Percentiles rank a stretch among this genome's conserved stretches.
phyloP scores from a whole-genome alignment of 139 green algal species.

The Chlamydomonas urium region DNA sequence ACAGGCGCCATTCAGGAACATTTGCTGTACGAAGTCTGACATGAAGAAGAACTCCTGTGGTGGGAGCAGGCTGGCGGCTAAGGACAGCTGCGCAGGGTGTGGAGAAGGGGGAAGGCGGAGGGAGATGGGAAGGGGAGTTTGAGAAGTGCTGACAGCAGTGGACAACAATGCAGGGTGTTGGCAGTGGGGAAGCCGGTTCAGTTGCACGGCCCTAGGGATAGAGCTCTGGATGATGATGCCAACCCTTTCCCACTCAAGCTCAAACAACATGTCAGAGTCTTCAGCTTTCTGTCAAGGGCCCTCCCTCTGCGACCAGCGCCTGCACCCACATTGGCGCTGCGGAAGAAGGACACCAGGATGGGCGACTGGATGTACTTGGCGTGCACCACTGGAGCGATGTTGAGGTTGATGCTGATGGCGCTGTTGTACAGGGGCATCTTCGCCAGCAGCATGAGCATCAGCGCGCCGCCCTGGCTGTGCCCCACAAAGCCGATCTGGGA shows the following conservation, averaged over 20 bases:
- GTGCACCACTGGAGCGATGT: slow-evolving; percentile 63
- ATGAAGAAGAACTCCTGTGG: slow-evolving; percentile 19
- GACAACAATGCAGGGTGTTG: background rate
- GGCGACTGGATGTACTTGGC: slow-evolving; percentile 31
- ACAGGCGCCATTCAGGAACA: slow-evolving; percentile 25
- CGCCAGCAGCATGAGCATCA: slow-evolving; percentile 51
- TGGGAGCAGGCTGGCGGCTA: slow-evolving; percentile 9
- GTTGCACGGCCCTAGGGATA: background rate
- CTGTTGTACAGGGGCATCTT: slow-evolving; percentile 27
- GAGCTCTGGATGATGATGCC: background rate
- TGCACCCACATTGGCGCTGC: background rate
- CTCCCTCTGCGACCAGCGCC: background rate
- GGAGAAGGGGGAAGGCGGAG: background rate
- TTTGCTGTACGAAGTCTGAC: slow-evolving; percentile 13
- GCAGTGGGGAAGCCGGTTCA: background rate
- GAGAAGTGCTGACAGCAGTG: background rate
- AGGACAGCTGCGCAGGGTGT: background rate
- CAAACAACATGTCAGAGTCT: background rate
- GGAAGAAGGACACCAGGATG: slow-evolving; percentile 30
- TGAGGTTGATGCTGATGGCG: slow-evolving; percentile 42
- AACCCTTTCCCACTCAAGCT: too few relatives aligned
- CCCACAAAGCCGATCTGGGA: slow-evolving; percentile 31
- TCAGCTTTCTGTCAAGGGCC: background rate
- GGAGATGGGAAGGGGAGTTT: slow-evolving; percentile 1
- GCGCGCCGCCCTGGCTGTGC: slow-evolving; percentile 44